Percentiles rank a stretch among this genome's conserved stretches.
These are phyloP conservation scores for Alternaria burnsii DNA, from an alignment of 2,329 filamentous ascomycete genomes.

Conservation along the genomic window DNA sequence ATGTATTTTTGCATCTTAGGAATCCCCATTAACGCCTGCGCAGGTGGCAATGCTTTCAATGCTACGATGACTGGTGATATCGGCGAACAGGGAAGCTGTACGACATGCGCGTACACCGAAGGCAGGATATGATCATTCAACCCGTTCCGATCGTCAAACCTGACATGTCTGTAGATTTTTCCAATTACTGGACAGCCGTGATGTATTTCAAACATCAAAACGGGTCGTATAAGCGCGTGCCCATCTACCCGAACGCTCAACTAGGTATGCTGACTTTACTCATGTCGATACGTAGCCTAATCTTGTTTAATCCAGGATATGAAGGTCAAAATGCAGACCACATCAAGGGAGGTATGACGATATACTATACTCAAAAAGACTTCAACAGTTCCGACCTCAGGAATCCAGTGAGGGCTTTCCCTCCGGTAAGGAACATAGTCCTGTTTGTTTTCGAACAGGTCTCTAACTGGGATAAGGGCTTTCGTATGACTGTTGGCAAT, in stretches of 20 bases:
- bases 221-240: slow-evolving; percentile 40
- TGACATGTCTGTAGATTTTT: slow-evolving; percentile 13
- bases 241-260: slow-evolving; percentile 36
- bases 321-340: slow-evolving; percentile 16
- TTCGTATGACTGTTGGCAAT: slow-evolving; percentile 44
- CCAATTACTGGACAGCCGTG: slow-evolving; percentile 31
- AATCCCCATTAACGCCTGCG: neutral
- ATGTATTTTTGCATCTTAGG: neutral
- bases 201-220: slow-evolving; percentile 44
- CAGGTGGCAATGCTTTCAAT: slow-evolving; percentile 32
- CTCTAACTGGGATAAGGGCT: slow-evolving; percentile 30
- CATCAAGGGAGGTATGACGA: slow-evolving; percentile 44
- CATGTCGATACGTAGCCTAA: neutral
- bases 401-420: slow-evolving; percentile 38
- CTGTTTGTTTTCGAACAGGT: neutral
- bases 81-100: slow-evolving; percentile 21
- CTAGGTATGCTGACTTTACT: slow-evolving; percentile 17
- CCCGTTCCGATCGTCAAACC: neutral
- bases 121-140: slow-evolving; percentile 3
- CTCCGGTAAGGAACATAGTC: slow-evolving; percentile 17
- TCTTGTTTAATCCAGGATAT: neutral
- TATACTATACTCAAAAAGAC: slow-evolving; percentile 45
- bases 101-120: slow-evolving; percentile 38
- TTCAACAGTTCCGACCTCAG: slow-evolving; percentile 49
- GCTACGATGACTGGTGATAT: slow-evolving; percentile 26